phyloP scores from a whole-genome alignment of 192 early-diverging fungal species.

The Coemansia sp. region DNA sequence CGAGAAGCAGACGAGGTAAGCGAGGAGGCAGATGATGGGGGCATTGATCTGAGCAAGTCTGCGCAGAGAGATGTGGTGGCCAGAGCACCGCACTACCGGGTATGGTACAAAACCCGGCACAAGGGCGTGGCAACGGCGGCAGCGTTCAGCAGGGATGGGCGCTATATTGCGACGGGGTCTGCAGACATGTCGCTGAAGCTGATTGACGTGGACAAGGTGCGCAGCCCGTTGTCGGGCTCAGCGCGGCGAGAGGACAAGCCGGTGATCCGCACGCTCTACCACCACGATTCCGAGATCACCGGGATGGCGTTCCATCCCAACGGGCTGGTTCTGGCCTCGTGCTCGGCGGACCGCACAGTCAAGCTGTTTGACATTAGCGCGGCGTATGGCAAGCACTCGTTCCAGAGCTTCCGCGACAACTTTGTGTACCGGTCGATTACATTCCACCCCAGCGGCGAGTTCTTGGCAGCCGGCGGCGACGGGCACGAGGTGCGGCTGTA shows the following conservation, averaged over 20 bases:
- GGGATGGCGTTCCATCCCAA: slow-evolving; percentile 90
- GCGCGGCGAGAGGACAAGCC: slow-evolving; percentile 71
- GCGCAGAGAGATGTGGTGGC: background rate
- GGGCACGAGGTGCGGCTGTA: slow-evolving; percentile 75
- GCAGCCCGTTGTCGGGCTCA: slow-evolving; percentile 49
- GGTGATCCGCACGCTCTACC: slow-evolving; percentile 85
- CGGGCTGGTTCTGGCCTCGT: slow-evolving; percentile 81
- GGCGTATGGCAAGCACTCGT: slow-evolving; percentile 72
- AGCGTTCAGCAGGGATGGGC: slow-evolving; percentile 61
- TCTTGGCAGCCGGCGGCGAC: slow-evolving; percentile 70
- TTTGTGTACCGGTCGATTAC: slow-evolving; percentile 70
- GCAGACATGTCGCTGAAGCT: slow-evolving; percentile 86
- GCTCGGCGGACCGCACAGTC: slow-evolving; percentile 76
- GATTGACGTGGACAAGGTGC: slow-evolving; percentile 78
- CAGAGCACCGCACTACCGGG: slow-evolving; percentile 51
- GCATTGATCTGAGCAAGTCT: slow-evolving; percentile 15
- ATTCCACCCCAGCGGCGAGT: slow-evolving; percentile 94
- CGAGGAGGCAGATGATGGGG: slow-evolving; percentile 5
- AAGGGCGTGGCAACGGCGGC: slow-evolving; percentile 63
- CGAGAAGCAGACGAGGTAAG: slow-evolving; percentile 6
- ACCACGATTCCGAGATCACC: slow-evolving; percentile 75
- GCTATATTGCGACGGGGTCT: slow-evolving; percentile 84
- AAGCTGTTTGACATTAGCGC: slow-evolving; percentile 88
- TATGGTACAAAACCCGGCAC: slow-evolving; percentile 75
- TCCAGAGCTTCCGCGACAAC: slow-evolving; percentile 79